Conservation (phyloP, 306 rosid genomes). For the Castanea mollissima region DNA sequence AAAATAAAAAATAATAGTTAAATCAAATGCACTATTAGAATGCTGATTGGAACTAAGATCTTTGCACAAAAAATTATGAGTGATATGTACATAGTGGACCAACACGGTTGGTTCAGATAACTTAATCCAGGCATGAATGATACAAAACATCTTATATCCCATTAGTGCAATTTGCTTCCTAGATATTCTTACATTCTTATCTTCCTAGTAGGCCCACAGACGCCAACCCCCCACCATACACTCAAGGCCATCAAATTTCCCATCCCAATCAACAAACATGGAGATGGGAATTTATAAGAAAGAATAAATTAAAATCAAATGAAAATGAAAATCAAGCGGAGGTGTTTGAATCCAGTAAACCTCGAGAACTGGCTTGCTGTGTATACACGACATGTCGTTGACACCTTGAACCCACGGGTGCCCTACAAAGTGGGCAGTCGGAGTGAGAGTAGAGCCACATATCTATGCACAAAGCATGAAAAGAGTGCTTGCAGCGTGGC, state of each 20-base stretch:
- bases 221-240: background rate
- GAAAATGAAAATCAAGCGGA: conserved; percentile 1
- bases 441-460: conserved; percentile 92
- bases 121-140: background rate
- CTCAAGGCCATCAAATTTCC: background rate
- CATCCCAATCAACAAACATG: background rate
- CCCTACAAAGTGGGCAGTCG: conserved; percentile 88
- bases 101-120: background rate
- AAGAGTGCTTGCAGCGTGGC: conserved; percentile 72
- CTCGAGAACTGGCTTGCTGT: conserved; percentile 36
- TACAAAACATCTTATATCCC: background rate
- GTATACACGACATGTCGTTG: conserved; percentile 11
- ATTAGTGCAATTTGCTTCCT: background rate
- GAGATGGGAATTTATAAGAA: background rate
- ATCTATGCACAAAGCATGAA: conserved; percentile 79
- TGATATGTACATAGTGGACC: background rate
- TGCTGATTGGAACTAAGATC: background rate
- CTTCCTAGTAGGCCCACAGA: background rate
- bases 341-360: conserved; percentile 7
- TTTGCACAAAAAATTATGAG: background rate
- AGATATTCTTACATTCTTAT: background rate
- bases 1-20: too few relatives aligned
- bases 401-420: conserved; percentile 37
- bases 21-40: too few relatives aligned
- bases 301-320: background rate